Conservation (phyloP, 257 asterid species). For the Eucommia ulmoides region DNA sequence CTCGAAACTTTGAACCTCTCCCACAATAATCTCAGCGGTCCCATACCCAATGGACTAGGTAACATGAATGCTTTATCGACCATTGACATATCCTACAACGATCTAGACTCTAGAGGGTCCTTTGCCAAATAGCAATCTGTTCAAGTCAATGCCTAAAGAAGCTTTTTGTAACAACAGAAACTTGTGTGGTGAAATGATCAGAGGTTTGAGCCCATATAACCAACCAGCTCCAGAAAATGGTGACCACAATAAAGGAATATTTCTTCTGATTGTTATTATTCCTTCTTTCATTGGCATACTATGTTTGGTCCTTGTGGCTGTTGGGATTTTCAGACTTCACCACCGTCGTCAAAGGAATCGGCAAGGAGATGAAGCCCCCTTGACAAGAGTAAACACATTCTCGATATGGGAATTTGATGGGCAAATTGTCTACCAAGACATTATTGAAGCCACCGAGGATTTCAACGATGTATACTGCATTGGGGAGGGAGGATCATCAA, state of each 20-base stretch:
- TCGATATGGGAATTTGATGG: constrained; percentile 18
- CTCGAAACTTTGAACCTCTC: constrained; percentile 21
- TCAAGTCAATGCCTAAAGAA: constrained; percentile 11
- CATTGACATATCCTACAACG: constrained; percentile 26
- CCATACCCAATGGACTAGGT: constrained; percentile 2
- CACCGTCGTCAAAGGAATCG: not conserved
- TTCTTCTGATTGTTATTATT: constrained; percentile 5
- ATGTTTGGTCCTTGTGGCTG: constrained; percentile 8
- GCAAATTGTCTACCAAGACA: not conserved
- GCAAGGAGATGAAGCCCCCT: not conserved
- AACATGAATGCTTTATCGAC: constrained; percentile 6
- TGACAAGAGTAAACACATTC: constrained; percentile 5
- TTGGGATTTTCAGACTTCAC: constrained; percentile 1
- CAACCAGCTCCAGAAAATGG: too few species aligned
- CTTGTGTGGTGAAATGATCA: constrained; percentile 13
- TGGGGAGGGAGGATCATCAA: constrained; percentile 25
- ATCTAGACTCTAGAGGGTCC: constrained; percentile 32
- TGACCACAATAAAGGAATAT: too few species aligned
- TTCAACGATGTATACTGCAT: constrained; percentile 11
- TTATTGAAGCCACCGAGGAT: not conserved
- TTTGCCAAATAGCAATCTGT: constrained; percentile 21
- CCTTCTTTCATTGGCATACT: not conserved
- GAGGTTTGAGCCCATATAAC: constrained; percentile 21
- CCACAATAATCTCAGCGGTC: constrained; percentile 30
- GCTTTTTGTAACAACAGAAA: constrained; percentile 8